phyloP scores from a whole-genome alignment of 352 stramenopile genomes.

The Globisporangium paddicum region DNA sequence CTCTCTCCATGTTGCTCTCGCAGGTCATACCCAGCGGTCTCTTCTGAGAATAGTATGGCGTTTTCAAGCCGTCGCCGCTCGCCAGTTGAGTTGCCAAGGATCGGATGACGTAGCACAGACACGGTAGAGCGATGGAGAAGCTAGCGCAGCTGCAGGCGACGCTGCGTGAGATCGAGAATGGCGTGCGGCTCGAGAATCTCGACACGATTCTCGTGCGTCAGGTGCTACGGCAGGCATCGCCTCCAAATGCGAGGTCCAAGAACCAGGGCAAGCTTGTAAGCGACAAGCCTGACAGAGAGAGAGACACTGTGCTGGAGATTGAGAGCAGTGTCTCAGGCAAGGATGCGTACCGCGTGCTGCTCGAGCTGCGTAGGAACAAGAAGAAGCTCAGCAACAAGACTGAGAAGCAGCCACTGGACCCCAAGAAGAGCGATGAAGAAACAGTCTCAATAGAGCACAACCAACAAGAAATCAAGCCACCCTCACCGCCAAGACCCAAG shows the following conservation, averaged over 20 bases:
- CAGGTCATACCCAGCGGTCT: background rate
- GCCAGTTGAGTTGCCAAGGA: background rate
- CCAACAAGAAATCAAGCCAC: background rate
- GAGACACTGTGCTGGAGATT: background rate
- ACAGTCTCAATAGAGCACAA: background rate
- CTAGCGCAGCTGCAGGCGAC: conserved; percentile 38
- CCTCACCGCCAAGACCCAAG: background rate
- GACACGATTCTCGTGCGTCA: conserved; percentile 48
- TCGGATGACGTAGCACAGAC: background rate
- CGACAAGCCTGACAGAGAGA: background rate
- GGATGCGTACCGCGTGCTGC: conserved; percentile 40
- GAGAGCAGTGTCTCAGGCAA: conserved; percentile 15
- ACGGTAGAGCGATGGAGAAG: conserved; percentile 11
- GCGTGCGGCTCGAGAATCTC: conserved; percentile 37
- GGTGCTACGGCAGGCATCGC: conserved; percentile 27
- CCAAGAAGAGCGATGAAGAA: background rate
- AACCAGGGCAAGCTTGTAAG: background rate
- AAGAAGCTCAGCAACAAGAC: conserved; percentile 3
- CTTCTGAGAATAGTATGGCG: conserved; percentile 5
- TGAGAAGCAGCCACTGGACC: background rate
- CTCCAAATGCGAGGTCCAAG: background rate
- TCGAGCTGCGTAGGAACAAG: conserved; percentile 24
- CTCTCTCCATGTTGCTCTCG: background rate
- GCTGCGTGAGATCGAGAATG: conserved; percentile 53
- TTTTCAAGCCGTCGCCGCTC: background rate